Evolutionary conservation across 371 early-diverging fungal species (phyloP).

Genomic region (Nematocida major): DNA sequence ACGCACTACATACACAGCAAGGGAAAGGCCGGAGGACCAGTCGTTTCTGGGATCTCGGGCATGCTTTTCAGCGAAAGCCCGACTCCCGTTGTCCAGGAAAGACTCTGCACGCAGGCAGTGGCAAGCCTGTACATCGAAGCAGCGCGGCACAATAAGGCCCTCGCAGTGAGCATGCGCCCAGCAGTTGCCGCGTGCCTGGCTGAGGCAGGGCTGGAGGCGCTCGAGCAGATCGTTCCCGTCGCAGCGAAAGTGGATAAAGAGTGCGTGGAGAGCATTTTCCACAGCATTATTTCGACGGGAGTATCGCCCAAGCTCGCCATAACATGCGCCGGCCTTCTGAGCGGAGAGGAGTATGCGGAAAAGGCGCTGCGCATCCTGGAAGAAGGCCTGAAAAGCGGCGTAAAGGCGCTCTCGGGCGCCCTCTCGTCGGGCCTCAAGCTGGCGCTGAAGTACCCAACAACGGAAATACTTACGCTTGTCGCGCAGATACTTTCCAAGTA

Average conservation of each 20-base stretch:
- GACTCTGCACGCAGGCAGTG: constrained; percentile 3
- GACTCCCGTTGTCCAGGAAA: not conserved
- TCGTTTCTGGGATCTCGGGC: not conserved
- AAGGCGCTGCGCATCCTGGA: constrained; percentile 28
- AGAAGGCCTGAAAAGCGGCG: constrained; percentile 16
- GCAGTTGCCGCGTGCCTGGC: constrained; percentile 13
- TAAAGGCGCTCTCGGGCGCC: not conserved
- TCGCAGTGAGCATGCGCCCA: constrained; percentile 15
- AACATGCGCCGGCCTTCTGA: not conserved
- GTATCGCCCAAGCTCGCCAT: constrained; percentile 4
- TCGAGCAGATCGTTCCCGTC: constrained; percentile 6
- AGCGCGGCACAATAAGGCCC: not conserved
- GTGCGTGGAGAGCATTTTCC: constrained; percentile 10
- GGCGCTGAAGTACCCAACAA: not conserved
- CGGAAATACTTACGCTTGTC: not conserved
- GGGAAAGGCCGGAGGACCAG: not conserved
- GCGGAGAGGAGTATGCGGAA: constrained; percentile 7
- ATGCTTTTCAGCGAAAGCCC: constrained; percentile 7
- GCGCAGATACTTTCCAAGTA: constrained; percentile 34
- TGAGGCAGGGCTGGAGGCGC: not conserved
- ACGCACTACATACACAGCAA: constrained; percentile 20
- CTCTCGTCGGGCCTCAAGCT: constrained; percentile 25
- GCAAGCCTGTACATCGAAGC: constrained; percentile 5
- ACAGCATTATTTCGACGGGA: not conserved
- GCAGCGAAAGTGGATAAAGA: constrained; percentile 6